Base-by-base conservation (phyloP, 768 basidiomycete species). In the Boletus coccyginus region DNA sequence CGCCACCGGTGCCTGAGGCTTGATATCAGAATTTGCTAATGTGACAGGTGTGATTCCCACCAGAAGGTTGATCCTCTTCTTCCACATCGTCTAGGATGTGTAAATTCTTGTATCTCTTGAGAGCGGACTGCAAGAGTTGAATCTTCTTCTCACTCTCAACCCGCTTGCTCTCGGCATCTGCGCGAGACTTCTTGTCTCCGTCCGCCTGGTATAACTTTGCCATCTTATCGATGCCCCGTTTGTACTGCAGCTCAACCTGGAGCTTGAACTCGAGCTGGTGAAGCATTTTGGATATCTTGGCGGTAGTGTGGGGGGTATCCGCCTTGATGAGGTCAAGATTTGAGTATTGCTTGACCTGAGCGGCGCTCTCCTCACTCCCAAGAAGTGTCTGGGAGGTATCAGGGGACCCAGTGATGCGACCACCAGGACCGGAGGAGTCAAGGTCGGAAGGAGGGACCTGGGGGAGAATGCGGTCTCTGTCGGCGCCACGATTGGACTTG, bases 211-310 rank as follows among this genome's bases (percentile, higher is more conserved):
- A 98, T 33, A 98, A 81, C 73, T 91, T 95, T 38, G 88, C 91
- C 97, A 99, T 99, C 78, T 98, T 98, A 75, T 98, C 95, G 61
- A 98, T 97, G 41, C 97, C 97, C 70, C 88, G 83, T 79, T 95
- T 96, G 79, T 98, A 98, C 75, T 98, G 94, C 77, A 90, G 84
- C 75, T 99, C 97, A 61, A 99, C 93, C 73, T 96, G 92, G 53
- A 98, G 86, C 77, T 99, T 99, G 84, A 98, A 99, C 74, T 98
- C 95, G 59, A 99, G 87, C 73, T 98, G 95, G 74, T 98, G 95
- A 48, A 98, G 84, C 95, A 98, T 98, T 63, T 85, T 85, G 41
- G 94, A 92, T 70, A 99, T 98, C 78, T 96, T 98, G 63, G 92
- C 88, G 2, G 95, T 89, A 19, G 94, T 94, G 68, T 96, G 85